phyloP scores from a whole-genome alignment of 2,329 filamentous ascomycete genomes.

The Pezicula neosporulosa region DNA sequence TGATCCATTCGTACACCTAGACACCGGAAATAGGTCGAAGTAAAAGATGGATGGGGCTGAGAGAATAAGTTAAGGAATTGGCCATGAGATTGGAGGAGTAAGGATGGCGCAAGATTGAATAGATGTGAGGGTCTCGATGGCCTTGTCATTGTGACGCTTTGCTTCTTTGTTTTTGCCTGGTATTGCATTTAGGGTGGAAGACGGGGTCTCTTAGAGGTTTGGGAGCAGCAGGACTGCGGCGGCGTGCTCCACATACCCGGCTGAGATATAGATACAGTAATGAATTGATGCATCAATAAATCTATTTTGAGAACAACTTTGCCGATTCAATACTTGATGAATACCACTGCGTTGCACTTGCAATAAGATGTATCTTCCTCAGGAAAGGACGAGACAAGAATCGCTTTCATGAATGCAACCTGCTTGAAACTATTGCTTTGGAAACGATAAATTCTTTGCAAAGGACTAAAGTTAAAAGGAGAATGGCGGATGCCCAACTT shows the following conservation, averaged over 20 bases:
- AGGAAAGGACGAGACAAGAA: too few relatives aligned
- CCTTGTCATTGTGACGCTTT: not conserved
- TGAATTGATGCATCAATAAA: too few relatives aligned
- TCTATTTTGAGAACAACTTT: too few relatives aligned
- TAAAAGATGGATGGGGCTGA: not conserved
- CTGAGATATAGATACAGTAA: not conserved
- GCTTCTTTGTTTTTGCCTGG: not conserved
- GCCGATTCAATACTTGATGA: too few relatives aligned
- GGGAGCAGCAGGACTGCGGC: not conserved
- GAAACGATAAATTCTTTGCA: too few relatives aligned
- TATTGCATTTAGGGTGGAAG: not conserved
- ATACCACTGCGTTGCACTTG: too few relatives aligned
- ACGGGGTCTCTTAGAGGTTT: not conserved
- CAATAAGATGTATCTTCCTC: too few relatives aligned
- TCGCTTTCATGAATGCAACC: too few relatives aligned
- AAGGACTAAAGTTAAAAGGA: too few relatives aligned
- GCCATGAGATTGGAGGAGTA: slow-evolving; percentile 5
- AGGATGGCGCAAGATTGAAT: slow-evolving; percentile 6
- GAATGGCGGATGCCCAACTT: too few relatives aligned
- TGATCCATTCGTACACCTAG: not conserved
- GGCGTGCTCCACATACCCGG: not conserved
- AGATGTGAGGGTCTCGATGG: slow-evolving; percentile 5
- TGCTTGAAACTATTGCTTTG: too few relatives aligned
- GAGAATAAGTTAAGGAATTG: not conserved
- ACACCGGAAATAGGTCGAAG: slow-evolving; percentile 9